These are phyloP conservation scores for Aspergillus proliferans DNA, from an alignment of 2,329 filamentous ascomycete genomes.

Conservation along the genomic window DNA sequence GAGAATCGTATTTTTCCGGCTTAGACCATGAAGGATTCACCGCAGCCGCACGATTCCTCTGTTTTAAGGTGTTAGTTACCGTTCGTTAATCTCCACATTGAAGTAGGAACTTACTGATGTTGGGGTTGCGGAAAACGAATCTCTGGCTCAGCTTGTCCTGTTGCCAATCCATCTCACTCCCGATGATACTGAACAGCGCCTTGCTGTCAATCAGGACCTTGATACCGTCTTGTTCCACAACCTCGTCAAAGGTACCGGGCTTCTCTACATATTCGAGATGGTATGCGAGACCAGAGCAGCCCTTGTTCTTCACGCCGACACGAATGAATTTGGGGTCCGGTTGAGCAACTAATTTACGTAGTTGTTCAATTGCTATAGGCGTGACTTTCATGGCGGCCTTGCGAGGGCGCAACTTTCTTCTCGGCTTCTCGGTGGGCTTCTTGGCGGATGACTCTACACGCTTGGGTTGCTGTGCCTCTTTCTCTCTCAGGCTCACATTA, in stretches of 20 bases:
- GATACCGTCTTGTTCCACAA: slow-evolving; percentile 91
- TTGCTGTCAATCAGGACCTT: slow-evolving; percentile 96
- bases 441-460: slow-evolving; percentile 31
- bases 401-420: slow-evolving; percentile 66
- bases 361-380: slow-evolving; percentile 68
- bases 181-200: slow-evolving; percentile 94
- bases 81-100: neutral
- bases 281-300: slow-evolving; percentile 90
- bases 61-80: slow-evolving; percentile 19
- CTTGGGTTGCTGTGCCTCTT: slow-evolving; percentile 62
- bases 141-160: slow-evolving; percentile 89
- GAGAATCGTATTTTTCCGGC: neutral
- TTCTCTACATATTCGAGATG: slow-evolving; percentile 93
- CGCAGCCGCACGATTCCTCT: slow-evolving; percentile 96
- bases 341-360: slow-evolving; percentile 69
- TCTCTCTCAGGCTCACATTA: slow-evolving; percentile 51
- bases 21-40: slow-evolving; percentile 86
- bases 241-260: slow-evolving; percentile 79
- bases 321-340: slow-evolving; percentile 90
- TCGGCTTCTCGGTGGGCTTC: slow-evolving; percentile 48
- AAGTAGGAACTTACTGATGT: slow-evolving; percentile 72
- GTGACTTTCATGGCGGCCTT: slow-evolving; percentile 91
- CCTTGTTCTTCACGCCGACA: slow-evolving; percentile 87
- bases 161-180: slow-evolving; percentile 98
- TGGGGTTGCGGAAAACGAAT: slow-evolving; percentile 94